Conservation (phyloP, 148 eudicot species). For the Vaccinium corymbosum region DNA sequence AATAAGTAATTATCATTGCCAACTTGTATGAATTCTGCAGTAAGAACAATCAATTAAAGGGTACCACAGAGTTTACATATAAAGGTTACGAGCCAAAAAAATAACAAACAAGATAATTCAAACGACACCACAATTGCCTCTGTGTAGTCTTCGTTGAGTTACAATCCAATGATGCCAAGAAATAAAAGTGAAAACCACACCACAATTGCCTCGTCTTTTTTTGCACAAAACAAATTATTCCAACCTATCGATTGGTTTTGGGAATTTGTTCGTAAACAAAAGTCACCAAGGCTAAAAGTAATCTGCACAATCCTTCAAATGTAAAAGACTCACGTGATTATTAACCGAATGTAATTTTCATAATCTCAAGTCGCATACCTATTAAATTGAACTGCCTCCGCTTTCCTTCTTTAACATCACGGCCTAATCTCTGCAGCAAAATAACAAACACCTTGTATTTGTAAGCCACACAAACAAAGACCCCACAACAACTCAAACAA, state of each 20-base stretch:
- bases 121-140: background rate
- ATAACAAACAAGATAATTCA: background rate
- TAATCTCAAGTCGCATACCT: constrained; percentile 37
- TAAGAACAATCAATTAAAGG: background rate
- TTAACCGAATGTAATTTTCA: background rate
- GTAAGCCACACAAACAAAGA: background rate
- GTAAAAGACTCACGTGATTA: background rate
- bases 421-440: constrained; percentile 68
- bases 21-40: background rate
- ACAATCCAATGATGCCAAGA: background rate
- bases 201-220: background rate
- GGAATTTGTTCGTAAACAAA: background rate
- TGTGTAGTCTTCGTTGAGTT: background rate
- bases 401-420: constrained; percentile 92
- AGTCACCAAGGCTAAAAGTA: background rate
- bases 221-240: background rate
- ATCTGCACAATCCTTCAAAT: background rate
- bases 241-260: background rate
- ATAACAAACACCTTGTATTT: constrained; percentile 35
- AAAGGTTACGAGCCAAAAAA: background rate
- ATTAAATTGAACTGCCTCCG: constrained; percentile 83
- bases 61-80: background rate
- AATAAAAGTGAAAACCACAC: background rate
- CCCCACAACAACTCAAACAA: background rate
- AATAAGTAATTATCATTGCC: background rate